A percentile compares a stretch with the other conserved stretches of the same genome.
Conservation (phyloP, 805 yeast species). For the Zygoascus biomembranicola region DNA sequence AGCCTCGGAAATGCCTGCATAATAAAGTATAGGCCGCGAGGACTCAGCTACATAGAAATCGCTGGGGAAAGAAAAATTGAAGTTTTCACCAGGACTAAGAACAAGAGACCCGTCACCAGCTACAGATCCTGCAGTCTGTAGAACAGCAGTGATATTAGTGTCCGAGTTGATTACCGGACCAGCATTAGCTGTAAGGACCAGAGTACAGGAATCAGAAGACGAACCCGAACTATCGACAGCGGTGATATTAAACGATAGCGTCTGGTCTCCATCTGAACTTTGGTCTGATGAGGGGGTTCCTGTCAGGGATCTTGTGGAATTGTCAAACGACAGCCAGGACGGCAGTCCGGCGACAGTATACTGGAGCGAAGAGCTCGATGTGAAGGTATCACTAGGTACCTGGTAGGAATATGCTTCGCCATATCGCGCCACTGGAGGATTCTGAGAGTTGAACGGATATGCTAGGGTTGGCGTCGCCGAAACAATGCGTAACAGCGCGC, state of each 20-base stretch:
- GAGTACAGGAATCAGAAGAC: slow-evolving; percentile 39
- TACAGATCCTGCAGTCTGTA: slow-evolving; percentile 61
- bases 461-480: slow-evolving; percentile 48
- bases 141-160: slow-evolving; percentile 41
- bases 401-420: slow-evolving; percentile 54
- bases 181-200: slow-evolving; percentile 51
- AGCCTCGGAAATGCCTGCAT: slow-evolving; percentile 74
- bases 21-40: slow-evolving; percentile 46
- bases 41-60: slow-evolving; percentile 41
- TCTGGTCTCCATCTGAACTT: slow-evolving; percentile 28
- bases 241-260: slow-evolving; percentile 42
- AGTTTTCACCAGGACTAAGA: slow-evolving; percentile 57
- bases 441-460: slow-evolving; percentile 75
- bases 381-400: slow-evolving; percentile 62
- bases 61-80: slow-evolving; percentile 55
- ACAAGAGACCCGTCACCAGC: slow-evolving; percentile 72
- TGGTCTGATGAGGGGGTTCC: slow-evolving; percentile 50
- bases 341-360: slow-evolving; percentile 61
- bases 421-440: slow-evolving; percentile 80
- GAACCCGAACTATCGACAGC: slow-evolving; percentile 59
- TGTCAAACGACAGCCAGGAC: slow-evolving; percentile 69
- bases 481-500: slow-evolving; percentile 2
- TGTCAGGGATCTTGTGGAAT: slow-evolving; percentile 45
- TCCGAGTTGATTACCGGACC: slow-evolving; percentile 43
- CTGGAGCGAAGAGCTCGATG: slow-evolving; percentile 36